phyloP scores from a whole-genome alignment of 139 green algal genomes.

The Zygnema circumcarinatum region DNA sequence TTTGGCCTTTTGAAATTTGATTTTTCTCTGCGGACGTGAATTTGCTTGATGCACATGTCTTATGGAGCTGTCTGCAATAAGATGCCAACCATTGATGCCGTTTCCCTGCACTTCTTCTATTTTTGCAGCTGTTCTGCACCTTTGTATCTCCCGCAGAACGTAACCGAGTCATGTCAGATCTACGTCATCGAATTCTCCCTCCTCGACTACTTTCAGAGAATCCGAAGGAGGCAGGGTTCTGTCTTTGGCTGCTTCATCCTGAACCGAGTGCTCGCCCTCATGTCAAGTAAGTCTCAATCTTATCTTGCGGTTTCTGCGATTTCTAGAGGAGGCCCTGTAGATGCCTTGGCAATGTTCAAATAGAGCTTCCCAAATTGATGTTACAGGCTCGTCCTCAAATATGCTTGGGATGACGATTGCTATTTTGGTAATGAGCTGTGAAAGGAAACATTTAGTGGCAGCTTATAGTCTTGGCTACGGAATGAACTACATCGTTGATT shows the following conservation, averaged over 20 bases:
- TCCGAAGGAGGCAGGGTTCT: slow-evolving; percentile 55
- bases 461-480: too few species aligned
- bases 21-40: not conserved
- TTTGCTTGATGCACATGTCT: not conserved
- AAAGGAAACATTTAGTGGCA: too few species aligned
- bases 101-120: not conserved
- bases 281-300: not conserved
- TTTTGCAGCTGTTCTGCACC: slow-evolving; percentile 42
- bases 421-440: too few species aligned
- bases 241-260: slow-evolving; percentile 58
- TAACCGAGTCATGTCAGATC: slow-evolving; percentile 21
- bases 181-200: slow-evolving; percentile 54
- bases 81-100: not conserved
- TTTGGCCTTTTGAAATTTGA: too few species aligned
- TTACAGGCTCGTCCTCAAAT: too few species aligned
- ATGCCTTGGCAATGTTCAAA: too few species aligned
- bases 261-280: slow-evolving; percentile 38
- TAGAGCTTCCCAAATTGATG: too few species aligned
- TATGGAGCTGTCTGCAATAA: not conserved
- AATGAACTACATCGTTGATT: too few species aligned
- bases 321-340: too few species aligned
- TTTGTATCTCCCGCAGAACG: not conserved
- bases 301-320: not conserved
- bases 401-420: not conserved
- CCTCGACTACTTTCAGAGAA: slow-evolving; percentile 41